Evolutionary conservation across 2,329 filamentous ascomycete genomes (phyloP), one percentile per base, ranked within the genome.

Genomic region (Arthrobotrys conoides): DNA sequence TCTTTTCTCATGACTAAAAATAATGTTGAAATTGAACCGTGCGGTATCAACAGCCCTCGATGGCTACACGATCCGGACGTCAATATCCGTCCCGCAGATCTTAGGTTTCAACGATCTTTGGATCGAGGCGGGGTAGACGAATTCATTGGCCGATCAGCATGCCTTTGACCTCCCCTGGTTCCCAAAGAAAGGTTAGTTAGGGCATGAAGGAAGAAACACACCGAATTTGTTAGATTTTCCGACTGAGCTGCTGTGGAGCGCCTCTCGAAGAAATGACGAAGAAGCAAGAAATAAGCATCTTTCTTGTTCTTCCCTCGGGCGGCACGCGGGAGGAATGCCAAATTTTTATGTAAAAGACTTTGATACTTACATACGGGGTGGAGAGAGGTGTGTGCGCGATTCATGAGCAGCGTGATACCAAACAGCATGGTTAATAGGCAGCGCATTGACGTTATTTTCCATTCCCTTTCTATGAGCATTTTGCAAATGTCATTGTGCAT

Each of bases 51-150:
- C 49, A 61, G 70, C 30, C 33, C 59, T 66, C 59, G 69, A 64
- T 67, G 30, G 27, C 27, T 49, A 22, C 55, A 41, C 36, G 46
- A 48, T 73, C 36, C 27, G 49, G 24, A 51, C 27, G 49, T 65
- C 36, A 33, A 65, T 65, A 72, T 27, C 46, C 20, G 44, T 71
- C 67, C 55, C 36, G 59, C 41, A 22, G 49, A 48, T 33, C 46
- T 22, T 36, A 48, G 61, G 70, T 66, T 67, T 72, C 51, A 66
- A 66, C 55, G 30, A 72, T 61, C 61, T 65, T 10, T 36, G 64
- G 49, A 73, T 61, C 70, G 70, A 67, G 61, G 61, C 70, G 70
- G 59, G 70, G 70, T 57, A 73, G 49, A 36, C 18, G 27, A 51
- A 61, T 51, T 30, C 49, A 61, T 57, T 71, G 55, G 68, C 27